Percentiles rank a stretch among this genome's conserved stretches.
phyloP scores from a whole-genome alignment of 2,329 filamentous ascomycete species.

The Fusarium sp. region DNA sequence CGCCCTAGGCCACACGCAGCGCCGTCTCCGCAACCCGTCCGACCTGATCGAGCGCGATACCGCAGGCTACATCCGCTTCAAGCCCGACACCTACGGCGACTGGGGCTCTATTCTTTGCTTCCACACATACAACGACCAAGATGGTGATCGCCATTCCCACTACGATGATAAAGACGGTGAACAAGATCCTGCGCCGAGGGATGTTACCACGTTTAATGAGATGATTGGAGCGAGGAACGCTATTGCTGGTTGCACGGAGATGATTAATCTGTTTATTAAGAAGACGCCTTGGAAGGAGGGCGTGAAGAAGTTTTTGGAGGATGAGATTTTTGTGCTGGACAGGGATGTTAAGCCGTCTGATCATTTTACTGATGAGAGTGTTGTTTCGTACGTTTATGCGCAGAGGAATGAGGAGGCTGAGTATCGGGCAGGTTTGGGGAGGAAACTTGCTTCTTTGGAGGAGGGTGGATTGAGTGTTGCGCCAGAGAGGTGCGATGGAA shows the following conservation, averaged over 20 bases:
- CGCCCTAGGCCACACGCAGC: slow-evolving; percentile 20
- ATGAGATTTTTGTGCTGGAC: slow-evolving; percentile 13
- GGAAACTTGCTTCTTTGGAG: slow-evolving; percentile 9
- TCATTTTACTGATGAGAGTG: slow-evolving; percentile 17
- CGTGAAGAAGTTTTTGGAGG: slow-evolving; percentile 8
- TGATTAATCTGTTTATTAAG: slow-evolving; percentile 12
- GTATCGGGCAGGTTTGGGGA: background rate
- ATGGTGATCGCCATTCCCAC: slow-evolving; percentile 14
- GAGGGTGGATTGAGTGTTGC: background rate
- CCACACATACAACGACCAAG: slow-evolving; percentile 17
- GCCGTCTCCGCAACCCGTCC: slow-evolving; percentile 8
- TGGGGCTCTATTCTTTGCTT: slow-evolving; percentile 21
- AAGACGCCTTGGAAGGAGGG: slow-evolving; percentile 20
- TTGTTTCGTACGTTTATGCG: slow-evolving; percentile 2
- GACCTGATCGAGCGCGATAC: slow-evolving; percentile 14
- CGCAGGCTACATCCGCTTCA: slow-evolving; percentile 18
- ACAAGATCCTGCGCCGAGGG: slow-evolving; percentile 1
- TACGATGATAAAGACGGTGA: slow-evolving; percentile 19
- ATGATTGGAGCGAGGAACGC: slow-evolving; percentile 19
- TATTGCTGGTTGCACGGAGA: background rate
- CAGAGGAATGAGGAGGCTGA: background rate
- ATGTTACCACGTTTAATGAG: slow-evolving; percentile 17
- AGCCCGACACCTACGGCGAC: slow-evolving; percentile 12
- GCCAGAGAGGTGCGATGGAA: background rate
- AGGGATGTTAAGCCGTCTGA: slow-evolving; percentile 7